phyloP scores from a whole-genome alignment of 192 early-diverging fungal genomes.

The Coemansia sp. region DNA sequence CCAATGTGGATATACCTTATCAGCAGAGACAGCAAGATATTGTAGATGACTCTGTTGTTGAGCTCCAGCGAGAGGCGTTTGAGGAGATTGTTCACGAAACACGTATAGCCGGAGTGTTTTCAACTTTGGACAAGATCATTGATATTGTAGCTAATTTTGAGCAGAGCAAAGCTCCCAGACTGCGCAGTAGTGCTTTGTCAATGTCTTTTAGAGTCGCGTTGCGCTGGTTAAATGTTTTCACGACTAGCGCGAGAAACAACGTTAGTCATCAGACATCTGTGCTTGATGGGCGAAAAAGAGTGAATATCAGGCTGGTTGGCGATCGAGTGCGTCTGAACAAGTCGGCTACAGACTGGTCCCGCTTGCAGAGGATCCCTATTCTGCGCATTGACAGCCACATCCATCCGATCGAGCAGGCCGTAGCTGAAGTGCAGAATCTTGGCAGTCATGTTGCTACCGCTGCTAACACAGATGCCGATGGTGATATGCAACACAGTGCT shows the following conservation, averaged over 20 bases:
- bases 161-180: neutral
- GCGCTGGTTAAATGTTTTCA: conserved; percentile 28
- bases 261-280: conserved; percentile 12
- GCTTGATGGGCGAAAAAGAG: conserved; percentile 13
- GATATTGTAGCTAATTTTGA: neutral
- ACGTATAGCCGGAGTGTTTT: conserved; percentile 20
- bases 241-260: conserved; percentile 22
- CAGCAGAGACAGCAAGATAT: neutral
- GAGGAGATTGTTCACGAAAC: conserved; percentile 25
- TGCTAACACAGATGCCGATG: neutral
- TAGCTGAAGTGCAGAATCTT: neutral
- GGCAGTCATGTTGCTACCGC: neutral
- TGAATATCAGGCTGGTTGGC: conserved; percentile 24
- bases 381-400: conserved; percentile 2
- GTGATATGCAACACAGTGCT: neutral
- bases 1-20: neutral
- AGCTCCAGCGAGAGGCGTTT: conserved; percentile 18
- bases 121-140: conserved; percentile 3
- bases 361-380: conserved; percentile 28
- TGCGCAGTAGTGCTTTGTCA: neutral
- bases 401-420: neutral
- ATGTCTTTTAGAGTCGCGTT: conserved; percentile 19
- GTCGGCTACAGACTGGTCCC: conserved; percentile 44
- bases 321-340: conserved; percentile 19
- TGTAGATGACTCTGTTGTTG: neutral